Evolutionary conservation across 2,329 filamentous ascomycete genomes (phyloP), one percentile per base, ranked within the genome.

Genomic region (Cladophialophora yegresii): DNA sequence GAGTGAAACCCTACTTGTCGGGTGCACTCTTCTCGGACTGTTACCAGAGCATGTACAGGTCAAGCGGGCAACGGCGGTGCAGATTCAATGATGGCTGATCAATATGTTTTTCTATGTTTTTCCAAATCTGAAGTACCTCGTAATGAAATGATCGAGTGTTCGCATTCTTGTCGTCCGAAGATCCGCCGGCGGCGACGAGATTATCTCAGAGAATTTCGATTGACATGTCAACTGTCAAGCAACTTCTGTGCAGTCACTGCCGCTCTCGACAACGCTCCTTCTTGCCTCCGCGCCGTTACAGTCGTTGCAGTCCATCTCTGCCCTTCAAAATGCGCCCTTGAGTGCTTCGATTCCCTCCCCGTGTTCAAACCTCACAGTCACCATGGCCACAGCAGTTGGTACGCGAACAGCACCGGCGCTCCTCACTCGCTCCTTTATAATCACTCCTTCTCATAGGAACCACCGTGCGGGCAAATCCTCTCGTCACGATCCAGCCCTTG

Each of bases 391-490:
- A 22, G 57, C 55, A 54, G 68, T 45, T 33, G 47, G 58, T 23
- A 57, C 60, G 20, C 68, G 68, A 43, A 50, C 56, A 49, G 60
- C 56, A 51, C 64, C 68, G 20, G 30, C 54, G 8, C 62, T 70
- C 40, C 57, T 70, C 53, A 65, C 68, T 55, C 68, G 68, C 49
- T 67, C 66, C 20, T 54, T 68, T 54, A 54, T 53, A 43, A 64
- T 69, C 40, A 64, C 57, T 59, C 61, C 61, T 47, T 65, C 66
- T 51, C 63, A 67, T n/a, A 43, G 64, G 23, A 64, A 67, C 58
- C 54, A 69, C 55, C 66, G 70, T 71, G 67, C 68, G 70, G 67
- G 59, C 55, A 66, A 68, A 67, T 63, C 47, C 58, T 61, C 61
- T 67, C 66, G 56, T 63, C 59, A 56, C 53, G 61, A 68, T 64